Conservation (phyloP, 768 basidiomycete genomes). For the Russula earlei region DNA sequence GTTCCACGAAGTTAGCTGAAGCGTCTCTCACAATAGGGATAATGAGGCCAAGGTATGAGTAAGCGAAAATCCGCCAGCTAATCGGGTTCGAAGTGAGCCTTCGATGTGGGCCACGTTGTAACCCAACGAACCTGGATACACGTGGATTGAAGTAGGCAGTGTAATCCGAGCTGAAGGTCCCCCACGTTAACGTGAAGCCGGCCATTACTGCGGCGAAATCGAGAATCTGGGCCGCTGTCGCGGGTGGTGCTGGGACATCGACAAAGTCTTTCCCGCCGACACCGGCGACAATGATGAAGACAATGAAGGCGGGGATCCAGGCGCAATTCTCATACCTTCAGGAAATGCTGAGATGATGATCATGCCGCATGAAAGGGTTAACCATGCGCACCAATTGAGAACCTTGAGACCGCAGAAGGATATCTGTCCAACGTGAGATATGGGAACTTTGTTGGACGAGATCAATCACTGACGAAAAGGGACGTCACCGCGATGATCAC, state of each 20-base stretch:
- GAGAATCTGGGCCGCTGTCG: conserved; percentile 45
- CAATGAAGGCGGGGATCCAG: conserved; percentile 73
- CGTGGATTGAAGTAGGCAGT: conserved; percentile 56
- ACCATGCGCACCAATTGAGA: conserved; percentile 40
- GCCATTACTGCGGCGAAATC: conserved; percentile 62
- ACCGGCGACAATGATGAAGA: conserved; percentile 61
- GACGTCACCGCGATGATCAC: conserved; percentile 66
- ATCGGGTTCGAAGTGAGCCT: not conserved
- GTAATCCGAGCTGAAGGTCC: conserved; percentile 59
- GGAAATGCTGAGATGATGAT: not conserved
- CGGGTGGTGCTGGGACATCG: conserved; percentile 40
- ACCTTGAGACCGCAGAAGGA: conserved; percentile 61
- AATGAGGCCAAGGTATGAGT: conserved; percentile 56
- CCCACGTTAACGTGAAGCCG: conserved; percentile 62
- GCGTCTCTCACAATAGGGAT: conserved; percentile 41
- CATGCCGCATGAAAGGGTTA: not conserved
- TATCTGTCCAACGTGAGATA: conserved; percentile 29
- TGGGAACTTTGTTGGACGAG: not conserved
- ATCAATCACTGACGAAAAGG: conserved; percentile 33
- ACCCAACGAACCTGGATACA: conserved; percentile 41
- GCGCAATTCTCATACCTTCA: conserved; percentile 62
- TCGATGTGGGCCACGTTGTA: not conserved
- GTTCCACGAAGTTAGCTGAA: conserved; percentile 1
- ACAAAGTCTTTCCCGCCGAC: conserved; percentile 64
- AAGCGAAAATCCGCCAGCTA: conserved; percentile 54